Base-by-base conservation (phyloP, 768 basidiomycete species). In the Leccinum aurantiacum region DNA sequence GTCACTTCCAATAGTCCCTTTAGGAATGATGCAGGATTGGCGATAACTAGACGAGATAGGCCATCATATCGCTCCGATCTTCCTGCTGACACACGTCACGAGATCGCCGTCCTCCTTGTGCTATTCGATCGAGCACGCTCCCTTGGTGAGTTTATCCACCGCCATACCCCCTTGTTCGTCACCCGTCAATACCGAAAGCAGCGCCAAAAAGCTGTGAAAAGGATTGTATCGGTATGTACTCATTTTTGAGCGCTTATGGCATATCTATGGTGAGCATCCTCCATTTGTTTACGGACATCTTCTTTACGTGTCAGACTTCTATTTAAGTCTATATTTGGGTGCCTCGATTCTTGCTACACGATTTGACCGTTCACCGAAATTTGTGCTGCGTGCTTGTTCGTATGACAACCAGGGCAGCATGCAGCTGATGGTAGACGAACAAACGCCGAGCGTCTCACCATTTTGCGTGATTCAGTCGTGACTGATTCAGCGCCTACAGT, bases 251-350 rank as follows among this genome's bases (percentile, higher is more conserved):
- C n/a, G 33, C 19, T 38, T 38, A n/a, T 29, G 48, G 9, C 29
- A 9, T 19, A 31, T 49, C 47, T 19, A 56, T 25, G 22, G 55
- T 64, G 47, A 48, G 59, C 59, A 38, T 24, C 27, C 37, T 38
- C 6, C 24, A 15, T 19, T 52, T 31, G 14, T 41, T 17, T 31
- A 24, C 33, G 1, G 27, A 2, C 38, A 10, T 14, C n/a, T 15
- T 58, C 24, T 19, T 51, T 31, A 7, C 14, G 19, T 17, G 31
- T 56, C 33, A 24, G 55, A 17, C 53, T 53, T 49, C 33, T 61
- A 51, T 44, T 15, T 44, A 44, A 51, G 55, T 44, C 24, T 22
- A 38, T 35, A 53, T 53, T 6, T 17, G 37, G 24, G 22, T 48
- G 25, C 47, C 13, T 58, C 60, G 29, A 44, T 48, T 48, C 48